Base-by-base conservation (phyloP, 192 early-diverging fungal species). In the Oehlia diaphana region DNA sequence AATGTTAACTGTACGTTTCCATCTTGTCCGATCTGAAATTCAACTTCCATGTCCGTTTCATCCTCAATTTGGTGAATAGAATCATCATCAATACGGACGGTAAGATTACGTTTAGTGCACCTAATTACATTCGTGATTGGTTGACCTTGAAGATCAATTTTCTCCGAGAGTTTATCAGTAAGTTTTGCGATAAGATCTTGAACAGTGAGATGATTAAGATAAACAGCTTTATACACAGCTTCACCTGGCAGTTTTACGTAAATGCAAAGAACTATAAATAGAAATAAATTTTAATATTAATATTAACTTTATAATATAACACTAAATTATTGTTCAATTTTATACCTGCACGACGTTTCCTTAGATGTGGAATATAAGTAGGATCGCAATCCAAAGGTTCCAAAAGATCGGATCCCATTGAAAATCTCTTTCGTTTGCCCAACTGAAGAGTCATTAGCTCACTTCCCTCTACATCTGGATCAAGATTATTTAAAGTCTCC, bases 11-110 rank as follows among this genome's bases (percentile, higher is more conserved):
- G 86, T 12, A 86, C 68, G n/a, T 75, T 73, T 28, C 85, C 85
- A 74, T 90, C 87, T 26, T 79, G 74, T 68, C 83, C 78, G 4
- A 83, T 77, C 7, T 83, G 79, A 67, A 77, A 82, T 14, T 86
- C 82, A 26, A 94, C 86, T 7, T 89, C 88, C 86, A 93, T 93
- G 68, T 86, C 87, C 50, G 89, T 85, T 82, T 92, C 90, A 67
- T 93, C 92, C 7, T 84, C 79, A 78, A 94, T 89, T 76, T 90
- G 87, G 16, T 82, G 69, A 19, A 93, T 81, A 28, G 91, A 86
- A 33, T 79, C 81, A 81, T 93, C 91, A 72, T 92, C 90, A 9
- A 91, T 83, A 23, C 80, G 81, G 9, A 92, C 87, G 13, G 87
- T 80, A 62, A 91, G 44, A 0, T 87, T 85, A 62, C 88, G 87